phyloP scores from a whole-genome alignment of 1,139 yeast genomes.

The Yamadazyma dendronema region DNA sequence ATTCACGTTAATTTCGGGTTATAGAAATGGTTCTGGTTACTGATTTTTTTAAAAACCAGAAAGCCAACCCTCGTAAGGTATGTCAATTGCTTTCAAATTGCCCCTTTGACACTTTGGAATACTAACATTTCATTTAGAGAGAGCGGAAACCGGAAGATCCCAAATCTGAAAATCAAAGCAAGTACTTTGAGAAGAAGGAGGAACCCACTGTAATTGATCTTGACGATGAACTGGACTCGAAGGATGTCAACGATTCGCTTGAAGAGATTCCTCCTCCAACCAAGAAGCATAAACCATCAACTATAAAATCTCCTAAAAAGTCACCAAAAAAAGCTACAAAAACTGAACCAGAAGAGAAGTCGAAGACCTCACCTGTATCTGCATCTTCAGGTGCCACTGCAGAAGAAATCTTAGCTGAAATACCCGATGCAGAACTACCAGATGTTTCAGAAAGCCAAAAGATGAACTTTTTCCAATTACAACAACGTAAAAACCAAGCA shows the following conservation, averaged over 20 bases:
- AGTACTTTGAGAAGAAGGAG: conserved; percentile 11
- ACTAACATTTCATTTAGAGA: conserved; percentile 5
- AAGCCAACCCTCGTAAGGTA: conserved; percentile 7
- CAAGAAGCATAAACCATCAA: conserved; percentile 2
- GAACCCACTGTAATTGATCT: conserved; percentile 16
- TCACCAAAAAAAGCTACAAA: conserved; percentile 10
- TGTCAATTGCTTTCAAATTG: conserved; percentile 4
- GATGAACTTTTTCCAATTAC: conserved; percentile 49
- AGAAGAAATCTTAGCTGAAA: conserved; percentile 51
- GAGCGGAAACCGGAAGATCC: not conserved
- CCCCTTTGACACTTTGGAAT: not conserved
- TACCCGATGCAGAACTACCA: conserved; percentile 72
- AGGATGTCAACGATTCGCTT: conserved; percentile 7
- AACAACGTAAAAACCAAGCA: conserved; percentile 41
- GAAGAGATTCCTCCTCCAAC: conserved; percentile 9
- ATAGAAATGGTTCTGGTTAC: conserved; percentile 19
- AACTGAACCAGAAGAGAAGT: conserved; percentile 4
- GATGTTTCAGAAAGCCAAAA: conserved; percentile 51
- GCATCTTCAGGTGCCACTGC: conserved; percentile 46
- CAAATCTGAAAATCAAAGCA: conserved; percentile 3
- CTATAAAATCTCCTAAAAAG: conserved; percentile 10
- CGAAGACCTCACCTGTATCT: conserved; percentile 1
- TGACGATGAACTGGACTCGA: conserved; percentile 12
- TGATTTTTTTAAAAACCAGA: conserved; percentile 18
- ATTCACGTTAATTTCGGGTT: not conserved